These are phyloP conservation scores for Madurella mycetomatis DNA, from an alignment of 2,329 filamentous ascomycete species.

Conservation along the genomic window DNA sequence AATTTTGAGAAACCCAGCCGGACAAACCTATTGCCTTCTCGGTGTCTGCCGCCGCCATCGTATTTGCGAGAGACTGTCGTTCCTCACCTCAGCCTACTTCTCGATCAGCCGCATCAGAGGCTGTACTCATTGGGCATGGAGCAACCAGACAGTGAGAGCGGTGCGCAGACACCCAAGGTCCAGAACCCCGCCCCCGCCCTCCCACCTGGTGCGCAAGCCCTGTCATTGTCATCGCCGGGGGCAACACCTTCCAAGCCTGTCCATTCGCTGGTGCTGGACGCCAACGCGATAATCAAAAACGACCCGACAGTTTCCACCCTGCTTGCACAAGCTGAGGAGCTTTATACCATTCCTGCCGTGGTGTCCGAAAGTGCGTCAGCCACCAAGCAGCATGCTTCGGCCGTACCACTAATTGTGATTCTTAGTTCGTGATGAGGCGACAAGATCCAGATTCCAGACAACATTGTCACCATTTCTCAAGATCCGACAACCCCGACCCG, in stretches of 20 bases:
- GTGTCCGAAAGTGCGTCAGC: conserved; percentile 61
- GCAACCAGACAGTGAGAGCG: conserved; percentile 5
- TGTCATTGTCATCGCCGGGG: neutral
- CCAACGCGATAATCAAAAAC: conserved; percentile 91
- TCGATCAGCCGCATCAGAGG: neutral
- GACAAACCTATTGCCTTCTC: neutral
- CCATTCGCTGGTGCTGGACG: conserved; percentile 69
- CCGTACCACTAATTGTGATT: conserved; percentile 55
- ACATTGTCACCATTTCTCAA: conserved; percentile 81
- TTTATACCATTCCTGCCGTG: conserved; percentile 82
- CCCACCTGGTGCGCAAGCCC: neutral
- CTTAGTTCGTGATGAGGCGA: conserved; percentile 63
- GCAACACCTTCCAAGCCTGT: conserved; percentile 18
- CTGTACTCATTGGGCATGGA: conserved; percentile 10
- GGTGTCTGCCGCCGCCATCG: neutral
- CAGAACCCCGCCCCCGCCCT: conserved; percentile 23
- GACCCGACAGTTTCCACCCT: conserved; percentile 80
- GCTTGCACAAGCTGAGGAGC: conserved; percentile 66
- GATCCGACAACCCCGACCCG: conserved; percentile 66
- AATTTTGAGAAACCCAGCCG: conserved; percentile 21
- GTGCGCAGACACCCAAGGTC: conserved; percentile 2
- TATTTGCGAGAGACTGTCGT: no score
- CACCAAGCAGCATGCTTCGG: neutral
- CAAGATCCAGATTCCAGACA: conserved; percentile 75
- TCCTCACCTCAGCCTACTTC: neutral